Conservation (phyloP, 805 yeast genomes). For the Blastobotrys muscicola region DNA sequence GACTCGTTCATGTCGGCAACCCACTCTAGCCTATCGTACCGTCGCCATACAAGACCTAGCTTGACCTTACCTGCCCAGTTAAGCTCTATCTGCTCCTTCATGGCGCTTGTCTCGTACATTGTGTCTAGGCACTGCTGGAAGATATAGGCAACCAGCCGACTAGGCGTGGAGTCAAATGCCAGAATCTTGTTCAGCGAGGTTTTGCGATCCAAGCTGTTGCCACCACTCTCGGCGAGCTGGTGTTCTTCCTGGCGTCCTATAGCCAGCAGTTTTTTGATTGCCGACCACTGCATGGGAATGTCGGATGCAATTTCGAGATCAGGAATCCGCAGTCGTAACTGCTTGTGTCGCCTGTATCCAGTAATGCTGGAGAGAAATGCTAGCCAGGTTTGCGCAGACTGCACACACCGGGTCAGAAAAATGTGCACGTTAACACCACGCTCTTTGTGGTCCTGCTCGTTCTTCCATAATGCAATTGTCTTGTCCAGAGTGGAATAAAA, state of each 20-base stretch:
- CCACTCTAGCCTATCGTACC: constrained; percentile 74
- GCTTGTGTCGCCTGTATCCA: constrained; percentile 27
- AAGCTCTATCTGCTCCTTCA: constrained; percentile 6
- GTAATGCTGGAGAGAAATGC: constrained; percentile 43
- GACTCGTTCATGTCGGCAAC: constrained; percentile 37
- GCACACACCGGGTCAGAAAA: constrained; percentile 43
- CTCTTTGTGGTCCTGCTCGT: constrained; percentile 1
- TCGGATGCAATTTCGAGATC: constrained; percentile 37
- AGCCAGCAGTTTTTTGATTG: constrained; percentile 3
- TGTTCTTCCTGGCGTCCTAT: not conserved
- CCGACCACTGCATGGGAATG: constrained; percentile 36
- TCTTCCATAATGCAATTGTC: constrained; percentile 44
- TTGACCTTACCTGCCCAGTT: constrained; percentile 13
- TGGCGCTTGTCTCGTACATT: constrained; percentile 19
- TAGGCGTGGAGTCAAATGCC: constrained; percentile 9
- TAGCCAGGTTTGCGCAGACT: constrained; percentile 55
- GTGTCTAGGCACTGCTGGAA: constrained; percentile 30
- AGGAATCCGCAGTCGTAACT: constrained; percentile 36
- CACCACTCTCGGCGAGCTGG: no score
- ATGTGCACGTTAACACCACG: constrained; percentile 37
- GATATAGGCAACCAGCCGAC: constrained; percentile 23
- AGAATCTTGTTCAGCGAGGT: not conserved
- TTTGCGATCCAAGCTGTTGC: no score
- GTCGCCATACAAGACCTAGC: constrained; percentile 51
- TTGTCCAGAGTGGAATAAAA: constrained; percentile 65